These are phyloP conservation scores for Apiospora kogelbergensis DNA, from an alignment of 2,329 filamentous ascomycete genomes.

Conservation along the genomic window DNA sequence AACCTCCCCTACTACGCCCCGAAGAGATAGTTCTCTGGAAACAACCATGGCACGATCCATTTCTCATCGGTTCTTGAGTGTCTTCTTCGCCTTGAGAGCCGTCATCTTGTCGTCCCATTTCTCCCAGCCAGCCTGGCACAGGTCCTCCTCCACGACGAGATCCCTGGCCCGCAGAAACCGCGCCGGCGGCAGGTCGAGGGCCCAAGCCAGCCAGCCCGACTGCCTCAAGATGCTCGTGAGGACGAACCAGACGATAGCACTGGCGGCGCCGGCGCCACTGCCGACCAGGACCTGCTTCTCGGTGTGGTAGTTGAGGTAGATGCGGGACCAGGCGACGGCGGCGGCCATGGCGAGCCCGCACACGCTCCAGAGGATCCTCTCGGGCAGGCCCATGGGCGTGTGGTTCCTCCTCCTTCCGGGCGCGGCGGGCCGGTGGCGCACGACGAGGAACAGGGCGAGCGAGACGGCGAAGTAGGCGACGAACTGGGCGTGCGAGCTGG, in stretches of 20 bases:
- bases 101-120: slow-evolving; percentile 69
- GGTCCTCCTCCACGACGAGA: slow-evolving; percentile 81
- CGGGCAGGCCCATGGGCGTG: slow-evolving; percentile 57
- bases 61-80: slow-evolving; percentile 25
- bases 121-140: slow-evolving; percentile 91
- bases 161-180: slow-evolving; percentile 75
- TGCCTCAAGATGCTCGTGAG: slow-evolving; percentile 66
- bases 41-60: no score
- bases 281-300: slow-evolving; percentile 84
- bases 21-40: not conserved
- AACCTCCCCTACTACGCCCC: not conserved
- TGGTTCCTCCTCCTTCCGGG: slow-evolving; percentile 36
- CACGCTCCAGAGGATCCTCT: slow-evolving; percentile 56
- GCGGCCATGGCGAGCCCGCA: slow-evolving; percentile 62
- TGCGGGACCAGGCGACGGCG: slow-evolving; percentile 75
- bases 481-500: slow-evolving; percentile 90
- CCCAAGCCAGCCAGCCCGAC: slow-evolving; percentile 71
- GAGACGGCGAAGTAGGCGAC: slow-evolving; percentile 88
- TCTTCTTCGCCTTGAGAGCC: slow-evolving; percentile 33
- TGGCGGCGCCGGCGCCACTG: slow-evolving; percentile 65
- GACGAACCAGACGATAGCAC: slow-evolving; percentile 77
- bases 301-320: slow-evolving; percentile 94
- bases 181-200: slow-evolving; percentile 63
- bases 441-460: slow-evolving; percentile 78
- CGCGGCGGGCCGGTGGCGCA: slow-evolving; percentile 67